Percentiles rank a stretch among this genome's conserved stretches.
These are phyloP conservation scores for Kwoniella newhampshirensis DNA, from an alignment of 768 basidiomycete genomes.

Conservation along the genomic window DNA sequence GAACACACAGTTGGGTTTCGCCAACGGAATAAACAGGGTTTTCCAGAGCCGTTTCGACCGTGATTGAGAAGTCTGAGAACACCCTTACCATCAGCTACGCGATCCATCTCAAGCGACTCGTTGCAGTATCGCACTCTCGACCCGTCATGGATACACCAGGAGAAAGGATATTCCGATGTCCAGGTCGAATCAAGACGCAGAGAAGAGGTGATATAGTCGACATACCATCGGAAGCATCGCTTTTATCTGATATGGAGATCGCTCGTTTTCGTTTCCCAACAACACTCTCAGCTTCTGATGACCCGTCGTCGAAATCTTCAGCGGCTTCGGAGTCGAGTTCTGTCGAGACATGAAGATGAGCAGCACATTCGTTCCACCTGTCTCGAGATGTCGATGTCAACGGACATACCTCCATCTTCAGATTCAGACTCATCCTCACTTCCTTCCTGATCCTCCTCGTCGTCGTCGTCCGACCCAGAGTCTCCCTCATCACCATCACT, in stretches of 20 bases:
- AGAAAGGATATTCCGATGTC: too few relatives aligned
- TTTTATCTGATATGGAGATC: not conserved
- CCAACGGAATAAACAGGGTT: slow-evolving; percentile 30
- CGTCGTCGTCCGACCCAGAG: slow-evolving; percentile 13
- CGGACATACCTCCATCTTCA: slow-evolving; percentile 5
- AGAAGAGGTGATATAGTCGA: not conserved
- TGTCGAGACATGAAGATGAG: too few relatives aligned
- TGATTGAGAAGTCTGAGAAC: slow-evolving; percentile 27
- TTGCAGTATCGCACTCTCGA: too few relatives aligned
- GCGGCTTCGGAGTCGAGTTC: slow-evolving; percentile 15
- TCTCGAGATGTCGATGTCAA: not conserved
- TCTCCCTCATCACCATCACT: slow-evolving; percentile 18
- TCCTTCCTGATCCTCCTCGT: slow-evolving; percentile 16
- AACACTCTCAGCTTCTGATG: slow-evolving; percentile 5
- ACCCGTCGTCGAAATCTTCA: slow-evolving; percentile 6
- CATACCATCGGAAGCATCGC: not conserved
- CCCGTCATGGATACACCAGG: too few relatives aligned
- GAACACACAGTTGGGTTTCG: slow-evolving; percentile 24
- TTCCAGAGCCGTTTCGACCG: slow-evolving; percentile 25
- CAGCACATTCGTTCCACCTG: too few relatives aligned
- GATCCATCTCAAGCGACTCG: too few relatives aligned
- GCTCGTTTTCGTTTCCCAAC: slow-evolving; percentile 6
- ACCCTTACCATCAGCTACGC: too few relatives aligned
- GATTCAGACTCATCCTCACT: slow-evolving; percentile 15
- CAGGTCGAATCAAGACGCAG: too few relatives aligned